These are phyloP conservation scores for Ceratocystis destructans DNA, from an alignment of 2,329 filamentous ascomycete species.

Conservation along the genomic window DNA sequence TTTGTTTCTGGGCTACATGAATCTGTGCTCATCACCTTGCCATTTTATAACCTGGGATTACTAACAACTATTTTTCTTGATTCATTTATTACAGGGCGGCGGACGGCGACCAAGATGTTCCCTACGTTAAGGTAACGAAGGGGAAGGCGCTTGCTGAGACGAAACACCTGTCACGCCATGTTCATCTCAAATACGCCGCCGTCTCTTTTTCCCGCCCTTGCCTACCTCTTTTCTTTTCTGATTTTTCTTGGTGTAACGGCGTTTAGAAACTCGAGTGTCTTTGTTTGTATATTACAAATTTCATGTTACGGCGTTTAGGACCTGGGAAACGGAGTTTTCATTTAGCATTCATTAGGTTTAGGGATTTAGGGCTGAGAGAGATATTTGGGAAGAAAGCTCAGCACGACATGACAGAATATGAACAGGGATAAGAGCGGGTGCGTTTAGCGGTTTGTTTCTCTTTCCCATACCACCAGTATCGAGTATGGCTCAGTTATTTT, in stretches of 20 bases:
- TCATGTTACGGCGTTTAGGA: not conserved
- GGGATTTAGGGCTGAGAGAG: no score
- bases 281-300: not conserved
- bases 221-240: not conserved
- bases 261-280: not conserved
- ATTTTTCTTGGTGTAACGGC: not conserved
- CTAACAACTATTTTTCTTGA: not conserved
- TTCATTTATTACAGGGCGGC: slow-evolving; percentile 28
- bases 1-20: not conserved
- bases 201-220: not conserved
- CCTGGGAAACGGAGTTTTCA: no score
- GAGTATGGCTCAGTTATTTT: no score
- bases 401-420: no score
- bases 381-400: no score
- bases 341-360: no score
- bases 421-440: no score
- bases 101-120: slow-evolving; percentile 32
- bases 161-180: slow-evolving; percentile 1
- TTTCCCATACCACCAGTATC: no score
- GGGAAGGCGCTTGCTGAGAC: not conserved
- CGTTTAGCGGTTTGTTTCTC: no score
- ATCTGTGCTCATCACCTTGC: not conserved
- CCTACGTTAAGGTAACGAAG: slow-evolving; percentile 26
- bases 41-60: not conserved
- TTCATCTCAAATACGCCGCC: not conserved